These are phyloP conservation scores for Cladobotryum protrusum DNA, from an alignment of 2,329 filamentous ascomycete genomes.

Conservation along the genomic window DNA sequence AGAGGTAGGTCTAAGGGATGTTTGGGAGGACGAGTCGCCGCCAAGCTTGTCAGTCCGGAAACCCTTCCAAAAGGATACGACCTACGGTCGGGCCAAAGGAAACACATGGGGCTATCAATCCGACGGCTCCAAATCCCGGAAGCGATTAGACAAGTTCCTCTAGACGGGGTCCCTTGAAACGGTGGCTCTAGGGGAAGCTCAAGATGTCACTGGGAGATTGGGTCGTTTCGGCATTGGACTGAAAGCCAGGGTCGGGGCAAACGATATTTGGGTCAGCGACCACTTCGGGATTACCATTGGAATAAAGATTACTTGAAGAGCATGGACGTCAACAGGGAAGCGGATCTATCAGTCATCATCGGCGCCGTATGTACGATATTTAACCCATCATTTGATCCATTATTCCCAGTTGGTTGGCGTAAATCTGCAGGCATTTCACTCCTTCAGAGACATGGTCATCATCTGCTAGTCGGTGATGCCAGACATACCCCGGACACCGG, in stretches of 20 bases:
- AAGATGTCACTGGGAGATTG: not conserved
- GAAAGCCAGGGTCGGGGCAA: not conserved
- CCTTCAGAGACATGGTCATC: too few species aligned
- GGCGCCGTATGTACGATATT: too few species aligned
- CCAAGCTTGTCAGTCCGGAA: not conserved
- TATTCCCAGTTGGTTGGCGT: too few species aligned
- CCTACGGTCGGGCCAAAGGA: not conserved
- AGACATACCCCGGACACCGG: too few species aligned
- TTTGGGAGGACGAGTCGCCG: not conserved
- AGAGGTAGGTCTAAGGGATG: not conserved
- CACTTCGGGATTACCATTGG: not conserved
- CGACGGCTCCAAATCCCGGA: not conserved
- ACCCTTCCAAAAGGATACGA: not conserved
- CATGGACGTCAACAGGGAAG: too few species aligned
- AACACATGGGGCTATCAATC: not conserved
- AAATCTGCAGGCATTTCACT: too few species aligned
- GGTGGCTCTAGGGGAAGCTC: not conserved
- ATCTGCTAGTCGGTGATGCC: too few species aligned
- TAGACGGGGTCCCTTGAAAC: not conserved
- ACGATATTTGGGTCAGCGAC: not conserved
- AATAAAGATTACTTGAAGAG: not conserved
- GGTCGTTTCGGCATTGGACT: not conserved
- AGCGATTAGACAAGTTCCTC: not conserved
- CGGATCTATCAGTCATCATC: too few species aligned
- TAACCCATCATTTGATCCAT: too few species aligned